Base-by-base conservation (phyloP, 2,329 filamentous ascomycete genomes). In the Penicillium sp. region DNA sequence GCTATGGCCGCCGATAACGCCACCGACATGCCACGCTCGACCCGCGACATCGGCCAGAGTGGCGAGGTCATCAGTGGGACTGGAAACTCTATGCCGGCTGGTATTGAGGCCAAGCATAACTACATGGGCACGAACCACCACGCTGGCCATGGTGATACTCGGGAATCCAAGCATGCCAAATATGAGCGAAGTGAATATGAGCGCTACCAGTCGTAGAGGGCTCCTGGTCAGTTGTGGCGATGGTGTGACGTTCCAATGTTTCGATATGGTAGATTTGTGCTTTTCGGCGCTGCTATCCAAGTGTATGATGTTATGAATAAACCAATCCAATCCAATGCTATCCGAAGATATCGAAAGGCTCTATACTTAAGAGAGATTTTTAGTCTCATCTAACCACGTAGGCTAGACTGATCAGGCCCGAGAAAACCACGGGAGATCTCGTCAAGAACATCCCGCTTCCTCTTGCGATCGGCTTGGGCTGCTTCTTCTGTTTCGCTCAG, bases 351-450 rank as follows among this genome's bases (percentile, higher is more conserved):
- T 14, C 6, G 2, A 8, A 28, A 8, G 14, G 22, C 19, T 2
- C 31, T 18, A 11, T n/a, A n/a, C 1, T 14, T 42, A 41, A 41
- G 10, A n/a, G n/a, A 27, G 4, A 9, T 29, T 38, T n/a, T 25
- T 29, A 36, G 16, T 4, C 6, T 37, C 34, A 52, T 10, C 51
- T 31, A 53, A 8, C 38, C 38, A 31, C 44, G 36, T 29, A 51
- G 25, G 13, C 12, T 42, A 8, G 48, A 22, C 13, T 49, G 27
- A 2, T 43, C 44, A 18, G 48, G 36, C 14, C 19, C 83, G 68
- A 89, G 88, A 60, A 96, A 73, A 48, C 86, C 88, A 56, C 79
- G 80, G 60, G 89, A 95, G 4, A 93, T 84, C 62, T 91, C 83
- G 42, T 95, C 85, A 2, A 96, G 74, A 0, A 86, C 85, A 64